phyloP scores from a whole-genome alignment of 176 grass and related monocot species.

The Aegilops sharonensis region DNA sequence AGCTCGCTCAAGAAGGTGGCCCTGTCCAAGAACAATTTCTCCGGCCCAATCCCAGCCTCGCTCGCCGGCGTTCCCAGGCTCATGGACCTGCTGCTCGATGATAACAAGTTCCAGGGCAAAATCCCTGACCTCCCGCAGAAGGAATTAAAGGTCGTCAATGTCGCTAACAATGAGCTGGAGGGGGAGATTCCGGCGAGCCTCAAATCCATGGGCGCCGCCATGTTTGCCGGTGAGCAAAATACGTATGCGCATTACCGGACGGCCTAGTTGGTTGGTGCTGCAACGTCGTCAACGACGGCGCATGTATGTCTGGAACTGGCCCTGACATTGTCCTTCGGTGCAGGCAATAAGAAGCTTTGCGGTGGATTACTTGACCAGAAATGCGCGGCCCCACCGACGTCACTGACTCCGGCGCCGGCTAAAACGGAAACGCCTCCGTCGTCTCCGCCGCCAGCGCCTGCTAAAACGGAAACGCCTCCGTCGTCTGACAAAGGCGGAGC shows the following conservation, averaged over 20 bases:
- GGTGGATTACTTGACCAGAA: slow-evolving; percentile 44
- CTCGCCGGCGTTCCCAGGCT: slow-evolving; percentile 55
- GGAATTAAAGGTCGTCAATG: slow-evolving; percentile 47
- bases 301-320: not conserved
- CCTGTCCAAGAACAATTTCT: slow-evolving; percentile 60
- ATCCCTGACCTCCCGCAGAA: slow-evolving; percentile 60
- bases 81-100: slow-evolving; percentile 53
- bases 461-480: not conserved
- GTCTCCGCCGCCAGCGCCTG: not conserved
- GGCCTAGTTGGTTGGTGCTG: not conserved
- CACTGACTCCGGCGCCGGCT: not conserved
- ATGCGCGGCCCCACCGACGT: slow-evolving; percentile 23
- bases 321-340: not conserved
- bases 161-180: slow-evolving; percentile 61
- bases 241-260: not conserved
- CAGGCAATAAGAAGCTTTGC: slow-evolving; percentile 80
- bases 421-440: not conserved
- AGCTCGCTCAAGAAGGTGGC: slow-evolving; percentile 68
- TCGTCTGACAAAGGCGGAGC: slow-evolving; percentile 2
- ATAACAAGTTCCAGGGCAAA: slow-evolving; percentile 60
- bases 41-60: slow-evolving; percentile 66
- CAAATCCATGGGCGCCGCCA: slow-evolving; percentile 24
- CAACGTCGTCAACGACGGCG: not conserved
- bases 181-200: slow-evolving; percentile 63
- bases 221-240: slow-evolving; percentile 54